Evolutionary conservation across 805 yeast genomes (phyloP).

Genomic region (Wickerhamomyces alni): DNA sequence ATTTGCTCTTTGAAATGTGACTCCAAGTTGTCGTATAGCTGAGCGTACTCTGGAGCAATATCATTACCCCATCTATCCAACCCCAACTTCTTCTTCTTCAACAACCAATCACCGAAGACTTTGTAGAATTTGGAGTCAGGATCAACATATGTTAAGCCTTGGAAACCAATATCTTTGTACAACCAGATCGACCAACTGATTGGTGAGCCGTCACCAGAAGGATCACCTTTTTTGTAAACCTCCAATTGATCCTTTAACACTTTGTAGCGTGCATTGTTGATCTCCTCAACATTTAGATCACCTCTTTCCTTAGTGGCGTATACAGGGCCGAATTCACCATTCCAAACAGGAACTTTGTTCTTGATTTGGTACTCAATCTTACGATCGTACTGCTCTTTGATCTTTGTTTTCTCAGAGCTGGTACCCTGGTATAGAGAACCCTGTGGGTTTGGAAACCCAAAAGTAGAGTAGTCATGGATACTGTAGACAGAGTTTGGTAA

Average conservation of each 20-base stretch:
- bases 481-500: conserved; percentile 43
- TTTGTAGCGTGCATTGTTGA: conserved; percentile 34
- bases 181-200: conserved; percentile 49
- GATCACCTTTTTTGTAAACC: conserved; percentile 39
- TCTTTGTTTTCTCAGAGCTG: conserved; percentile 28
- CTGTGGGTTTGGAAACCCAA: conserved; percentile 38
- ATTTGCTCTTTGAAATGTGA: conserved; percentile 33
- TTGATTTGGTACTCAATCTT: conserved; percentile 37
- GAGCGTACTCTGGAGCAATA: conserved; percentile 33
- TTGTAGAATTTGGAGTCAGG: conserved; percentile 38
- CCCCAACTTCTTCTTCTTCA: conserved; percentile 38
- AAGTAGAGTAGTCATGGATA: conserved; percentile 41
- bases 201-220: conserved; percentile 39
- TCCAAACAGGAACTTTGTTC: conserved; percentile 44
- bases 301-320: conserved; percentile 39
- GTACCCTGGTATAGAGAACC: conserved; percentile 30
- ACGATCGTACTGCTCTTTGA: conserved; percentile 34
- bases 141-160: conserved; percentile 41
- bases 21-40: conserved; percentile 30
- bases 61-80: conserved; percentile 47
- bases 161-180: conserved; percentile 47
- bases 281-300: conserved; percentile 30
- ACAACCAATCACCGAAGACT: conserved; percentile 36
- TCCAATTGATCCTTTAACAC: conserved; percentile 41
- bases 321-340: conserved; percentile 49